phyloP scores from a whole-genome alignment of 352 stramenopile genomes.

The Phytophthora constricta region DNA sequence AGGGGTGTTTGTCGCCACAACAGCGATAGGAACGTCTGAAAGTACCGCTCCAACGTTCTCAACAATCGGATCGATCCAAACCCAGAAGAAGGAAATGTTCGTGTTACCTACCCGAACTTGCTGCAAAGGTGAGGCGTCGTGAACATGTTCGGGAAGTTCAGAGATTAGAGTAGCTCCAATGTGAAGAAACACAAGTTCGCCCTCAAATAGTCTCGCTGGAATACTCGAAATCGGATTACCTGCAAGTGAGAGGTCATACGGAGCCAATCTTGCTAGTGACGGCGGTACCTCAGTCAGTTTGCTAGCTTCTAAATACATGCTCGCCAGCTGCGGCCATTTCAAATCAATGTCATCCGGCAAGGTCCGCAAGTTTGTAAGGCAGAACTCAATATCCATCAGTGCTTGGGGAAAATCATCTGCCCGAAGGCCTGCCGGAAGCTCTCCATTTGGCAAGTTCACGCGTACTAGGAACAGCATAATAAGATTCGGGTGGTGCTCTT shows the following conservation, averaged over 20 bases:
- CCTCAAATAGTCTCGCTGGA: constrained; percentile 23
- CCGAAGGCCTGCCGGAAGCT: constrained; percentile 9
- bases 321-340: constrained; percentile 39
- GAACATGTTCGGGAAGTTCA: constrained; percentile 21
- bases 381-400: constrained; percentile 44
- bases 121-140: constrained; percentile 13
- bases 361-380: constrained; percentile 36
- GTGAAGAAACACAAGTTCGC: constrained; percentile 22
- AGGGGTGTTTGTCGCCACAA: constrained; percentile 28
- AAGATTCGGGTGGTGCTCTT: constrained; percentile 32
- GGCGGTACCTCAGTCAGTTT: constrained; percentile 21
- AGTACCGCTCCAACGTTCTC: constrained; percentile 11
- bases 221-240: constrained; percentile 28
- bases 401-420: constrained; percentile 15
- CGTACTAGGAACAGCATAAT: constrained; percentile 37
- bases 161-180: constrained; percentile 22
- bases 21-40: constrained; percentile 14
- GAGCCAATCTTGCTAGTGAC: constrained; percentile 18
- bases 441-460: constrained; percentile 14
- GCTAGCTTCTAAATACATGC: constrained; percentile 33
- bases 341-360: constrained; percentile 50
- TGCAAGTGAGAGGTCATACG: constrained; percentile 27
- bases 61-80: constrained; percentile 33
- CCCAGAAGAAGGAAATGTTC: constrained; percentile 28
- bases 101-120: constrained; percentile 31